Evolutionary conservation across 2,329 filamentous ascomycete genomes (phyloP), one percentile per base, ranked within the genome.

Genomic region (Xylariaceae sp.): DNA sequence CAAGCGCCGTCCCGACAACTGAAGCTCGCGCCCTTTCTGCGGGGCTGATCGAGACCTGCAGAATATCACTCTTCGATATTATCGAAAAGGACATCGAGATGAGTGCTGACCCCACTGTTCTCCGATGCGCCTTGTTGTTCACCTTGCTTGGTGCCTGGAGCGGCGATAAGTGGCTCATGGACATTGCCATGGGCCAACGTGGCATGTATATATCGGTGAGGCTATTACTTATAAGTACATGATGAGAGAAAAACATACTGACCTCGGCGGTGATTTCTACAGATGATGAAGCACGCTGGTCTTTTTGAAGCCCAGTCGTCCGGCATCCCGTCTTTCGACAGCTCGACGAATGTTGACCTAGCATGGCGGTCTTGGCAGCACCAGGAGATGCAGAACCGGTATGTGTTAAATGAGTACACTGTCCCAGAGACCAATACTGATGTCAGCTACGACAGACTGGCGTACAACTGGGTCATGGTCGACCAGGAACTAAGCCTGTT

Each of bases 91-190:
- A 87, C 54, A 77, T 86, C 39, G 78, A 83, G 62, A 74, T 86
- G 67, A 79, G 80, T 11, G 77, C 80, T 2, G 82, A 87, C 57
- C 78, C 79, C 0, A 75, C 79, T 3, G 77, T 83, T 0, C 70
- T 87, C 36, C 76, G 82, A 32, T 82, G 81, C 38, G 83, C 83
- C 0, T 67, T 87, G 11, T 73, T 87, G 3, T 86, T 86, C 60
- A 85, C 79, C 2, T 74, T 83, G 2, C 73, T 85, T 21, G 83
- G 82, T 6, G 81, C 81, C 1, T 88, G 84, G 84, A 85, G 83
- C 59, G 84, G 84, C 37, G 83, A 87, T 63, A 86, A 86, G 65
- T 86, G 83, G 82, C 80, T 86, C 53, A 87, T 86, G 83, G 83
- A 87, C 57, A 85, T 86, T 53, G 79, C 82, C 34, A 85, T 86